A percentile compares a stretch with the other conserved stretches of the same genome.
These are phyloP conservation scores for Pseudogymnoascus sp. DNA, from an alignment of 2,329 filamentous ascomycete species.

Conservation along the genomic window DNA sequence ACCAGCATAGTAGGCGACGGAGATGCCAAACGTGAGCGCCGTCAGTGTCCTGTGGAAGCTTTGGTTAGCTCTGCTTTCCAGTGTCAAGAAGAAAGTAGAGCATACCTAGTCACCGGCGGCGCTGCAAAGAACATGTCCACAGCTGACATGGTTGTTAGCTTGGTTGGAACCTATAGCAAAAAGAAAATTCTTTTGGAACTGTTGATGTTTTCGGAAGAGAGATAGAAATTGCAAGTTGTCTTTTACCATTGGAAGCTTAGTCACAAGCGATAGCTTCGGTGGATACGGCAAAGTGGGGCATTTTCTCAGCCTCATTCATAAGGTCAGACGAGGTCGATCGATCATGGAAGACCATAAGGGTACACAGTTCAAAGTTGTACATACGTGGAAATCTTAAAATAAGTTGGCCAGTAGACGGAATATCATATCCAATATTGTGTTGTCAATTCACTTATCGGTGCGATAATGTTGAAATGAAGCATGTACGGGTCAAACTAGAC, in stretches of 20 bases:
- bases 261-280: slow-evolving; percentile 1
- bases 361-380: neutral
- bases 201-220: slow-evolving; percentile 1
- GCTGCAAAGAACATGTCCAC: slow-evolving; percentile 56
- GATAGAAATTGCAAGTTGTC: slow-evolving; percentile 6
- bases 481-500: neutral
- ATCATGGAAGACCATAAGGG: neutral
- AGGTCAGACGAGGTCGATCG: neutral
- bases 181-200: neutral
- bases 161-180: slow-evolving; percentile 4
- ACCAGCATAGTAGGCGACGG: slow-evolving; percentile 49
- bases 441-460: neutral
- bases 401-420: neutral
- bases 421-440: neutral
- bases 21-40: slow-evolving; percentile 51
- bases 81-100: slow-evolving; percentile 24
- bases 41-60: slow-evolving; percentile 52
- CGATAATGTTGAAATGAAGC: neutral
- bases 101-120: slow-evolving; percentile 61
- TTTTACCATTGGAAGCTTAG: slow-evolving; percentile 6
- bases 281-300: neutral
- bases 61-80: slow-evolving; percentile 36
- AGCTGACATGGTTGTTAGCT: slow-evolving; percentile 25
- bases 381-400: neutral
- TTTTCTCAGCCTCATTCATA: neutral